Base-by-base conservation (phyloP, 257 asterid genomes). In the Solanum okadae region DNA sequence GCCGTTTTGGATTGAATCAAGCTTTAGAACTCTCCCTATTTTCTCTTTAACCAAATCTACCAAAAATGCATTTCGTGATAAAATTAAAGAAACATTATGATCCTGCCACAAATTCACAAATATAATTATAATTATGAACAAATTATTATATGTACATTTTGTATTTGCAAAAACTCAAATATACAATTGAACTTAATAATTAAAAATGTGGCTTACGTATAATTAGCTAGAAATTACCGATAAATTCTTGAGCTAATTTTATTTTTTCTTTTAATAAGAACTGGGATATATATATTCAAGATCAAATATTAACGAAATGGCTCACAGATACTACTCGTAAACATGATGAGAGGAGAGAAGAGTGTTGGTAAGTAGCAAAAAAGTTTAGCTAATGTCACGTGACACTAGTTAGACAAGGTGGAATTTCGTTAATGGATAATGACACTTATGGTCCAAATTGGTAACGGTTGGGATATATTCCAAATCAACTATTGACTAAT, bases 1-100 rank as follows among this genome's bases (percentile, higher is more conserved):
- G 6, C 98, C 98, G 89, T 93, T 93, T 88, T 87, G 29, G 70
- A 95, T 94, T 0, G 97, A 93, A 38, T 94, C 97, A 35, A 95
- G 92, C 88, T 91, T 95, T 88, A 95, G 82, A 87, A 94, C 88
- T 88, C 93, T 94, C 0, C 93, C 92, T 10, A 81, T 90, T 44
- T 91, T 91, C 34, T 88, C 94, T 15, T 90, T 42, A 14, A 93
- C 93, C 40, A 94, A 70, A 89, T 95, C 98, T 13, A 95, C 98
- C 68, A 95, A 89, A 89, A 94, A 93, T 10, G 97, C 93, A 34
- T 91, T 92, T 4, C 98, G 90, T 9, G 94, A 95, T n/a, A 95
- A 84, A 93, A 91, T 85, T 89, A 95, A 18, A 10, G 94, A 94
- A 44, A 94, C 85, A 7, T 87, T 68, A 42, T 93, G 90, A 10